phyloP scores from a whole-genome alignment of 495 filamentous ascomycete genomes.

The Evernia prunastri region DNA sequence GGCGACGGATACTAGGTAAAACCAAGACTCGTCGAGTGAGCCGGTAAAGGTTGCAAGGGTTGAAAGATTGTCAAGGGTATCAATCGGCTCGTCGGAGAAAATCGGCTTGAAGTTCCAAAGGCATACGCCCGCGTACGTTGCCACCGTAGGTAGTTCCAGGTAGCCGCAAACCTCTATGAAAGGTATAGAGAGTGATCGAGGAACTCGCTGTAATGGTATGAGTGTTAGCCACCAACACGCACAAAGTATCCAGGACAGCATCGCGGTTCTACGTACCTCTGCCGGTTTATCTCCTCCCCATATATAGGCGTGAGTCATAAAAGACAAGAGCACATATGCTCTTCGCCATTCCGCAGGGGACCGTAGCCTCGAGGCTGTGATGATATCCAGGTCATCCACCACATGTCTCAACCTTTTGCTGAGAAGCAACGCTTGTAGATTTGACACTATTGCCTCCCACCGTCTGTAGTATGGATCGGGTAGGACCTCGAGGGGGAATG shows the following conservation, averaged over 20 bases:
- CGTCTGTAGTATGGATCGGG: slow-evolving; percentile 86
- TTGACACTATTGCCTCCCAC: slow-evolving; percentile 80
- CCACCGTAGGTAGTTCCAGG: slow-evolving; percentile 86
- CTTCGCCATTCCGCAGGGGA: slow-evolving; percentile 85
- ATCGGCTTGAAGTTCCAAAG: slow-evolving; percentile 96
- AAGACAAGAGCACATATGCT: slow-evolving; percentile 79
- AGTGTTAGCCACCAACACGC: neutral
- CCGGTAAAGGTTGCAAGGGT: slow-evolving; percentile 91
- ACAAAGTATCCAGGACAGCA: neutral
- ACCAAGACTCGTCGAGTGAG: slow-evolving; percentile 95
- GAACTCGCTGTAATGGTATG: slow-evolving; percentile 55
- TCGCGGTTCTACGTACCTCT: slow-evolving; percentile 48
- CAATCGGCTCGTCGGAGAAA: slow-evolving; percentile 70
- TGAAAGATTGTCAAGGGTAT: slow-evolving; percentile 75
- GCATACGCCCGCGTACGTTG: slow-evolving; percentile 85
- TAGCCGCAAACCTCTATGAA: slow-evolving; percentile 69
- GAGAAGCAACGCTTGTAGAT: slow-evolving; percentile 80
- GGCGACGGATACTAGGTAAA: slow-evolving; percentile 89
- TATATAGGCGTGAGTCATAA: slow-evolving; percentile 88
- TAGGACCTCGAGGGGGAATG: slow-evolving; percentile 70
- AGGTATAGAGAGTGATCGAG: slow-evolving; percentile 76
- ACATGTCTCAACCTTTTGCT: slow-evolving; percentile 71
- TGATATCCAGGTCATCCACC: slow-evolving; percentile 70
- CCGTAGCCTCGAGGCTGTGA: slow-evolving; percentile 72
- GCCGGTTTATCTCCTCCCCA: slow-evolving; percentile 84